phyloP scores from a whole-genome alignment of 345 rosid genomes.

The Salix viminalis region DNA sequence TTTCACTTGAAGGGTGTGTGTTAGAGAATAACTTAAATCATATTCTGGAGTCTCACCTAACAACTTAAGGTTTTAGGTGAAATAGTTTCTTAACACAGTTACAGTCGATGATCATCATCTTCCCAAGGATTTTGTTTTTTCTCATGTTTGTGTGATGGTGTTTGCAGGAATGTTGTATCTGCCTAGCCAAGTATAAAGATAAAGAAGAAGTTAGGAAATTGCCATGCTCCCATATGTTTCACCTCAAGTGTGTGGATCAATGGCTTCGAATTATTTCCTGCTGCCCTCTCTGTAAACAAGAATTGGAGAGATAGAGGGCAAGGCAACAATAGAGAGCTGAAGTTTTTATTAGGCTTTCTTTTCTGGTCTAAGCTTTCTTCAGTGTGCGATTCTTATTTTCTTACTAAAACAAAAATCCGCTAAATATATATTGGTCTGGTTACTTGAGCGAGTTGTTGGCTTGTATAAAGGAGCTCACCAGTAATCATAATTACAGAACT shows the following conservation, averaged over 20 bases:
- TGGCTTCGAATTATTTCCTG: constrained; percentile 94
- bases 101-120: too few species aligned
- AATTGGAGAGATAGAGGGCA: constrained; percentile 51
- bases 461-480: background rate
- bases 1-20: too few species aligned
- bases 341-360: background rate
- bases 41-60: too few species aligned
- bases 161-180: constrained; percentile 88
- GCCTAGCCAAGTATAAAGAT: constrained; percentile 76
- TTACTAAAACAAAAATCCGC: background rate
- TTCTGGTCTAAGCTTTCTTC: too few species aligned
- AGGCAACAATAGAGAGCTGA: background rate
- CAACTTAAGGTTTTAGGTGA: too few species aligned
- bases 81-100: too few species aligned
- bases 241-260: constrained; percentile 89
- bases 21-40: too few species aligned
- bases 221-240: constrained; percentile 91
- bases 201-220: constrained; percentile 81
- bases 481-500: background rate
- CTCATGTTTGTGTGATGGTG: background rate
- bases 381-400: background rate
- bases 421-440: background rate
- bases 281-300: constrained; percentile 96
- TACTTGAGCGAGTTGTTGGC: background rate
- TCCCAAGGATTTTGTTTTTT: too few species aligned